These are phyloP conservation scores for Cryptosporidium felis DNA, from an alignment of 169 alveolate genomes.

Conservation along the genomic window DNA sequence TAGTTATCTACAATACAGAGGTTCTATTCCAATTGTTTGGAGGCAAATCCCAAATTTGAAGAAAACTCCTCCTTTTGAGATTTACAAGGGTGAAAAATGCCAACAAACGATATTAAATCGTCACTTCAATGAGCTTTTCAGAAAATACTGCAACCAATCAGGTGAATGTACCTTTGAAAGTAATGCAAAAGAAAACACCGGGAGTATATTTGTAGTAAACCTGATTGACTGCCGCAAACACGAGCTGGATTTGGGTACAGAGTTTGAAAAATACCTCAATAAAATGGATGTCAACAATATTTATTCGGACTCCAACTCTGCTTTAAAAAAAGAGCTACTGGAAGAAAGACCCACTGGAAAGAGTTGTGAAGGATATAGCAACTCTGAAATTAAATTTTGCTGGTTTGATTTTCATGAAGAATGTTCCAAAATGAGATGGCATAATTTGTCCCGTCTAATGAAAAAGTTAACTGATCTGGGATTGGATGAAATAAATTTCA, in stretches of 20 bases:
- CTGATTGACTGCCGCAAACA: conserved; percentile 86
- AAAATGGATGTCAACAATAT: conserved; percentile 42
- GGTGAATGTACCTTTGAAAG: neutral
- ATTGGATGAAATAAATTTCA: conserved; percentile 31
- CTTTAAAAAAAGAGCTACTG: neutral
- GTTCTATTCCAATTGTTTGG: conserved; percentile 96
- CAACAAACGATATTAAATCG: conserved; percentile 73
- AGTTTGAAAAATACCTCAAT: conserved; percentile 71
- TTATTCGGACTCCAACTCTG: neutral
- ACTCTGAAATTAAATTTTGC: conserved; percentile 75
- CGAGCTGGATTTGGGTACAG: conserved; percentile 76
- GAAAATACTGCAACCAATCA: conserved; percentile 37
- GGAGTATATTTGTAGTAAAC: conserved; percentile 81
- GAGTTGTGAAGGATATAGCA: neutral
- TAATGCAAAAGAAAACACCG: conserved; percentile 71
- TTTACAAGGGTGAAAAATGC: conserved; percentile 75
- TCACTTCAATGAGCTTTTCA: conserved; percentile 77
- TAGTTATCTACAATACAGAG: conserved; percentile 92
- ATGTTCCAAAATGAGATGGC: conserved; percentile 89
- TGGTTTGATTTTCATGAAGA: conserved; percentile 93
- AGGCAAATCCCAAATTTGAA: conserved; percentile 84
- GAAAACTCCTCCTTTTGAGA: conserved; percentile 83
- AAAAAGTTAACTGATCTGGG: conserved; percentile 43
- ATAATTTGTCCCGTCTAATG: conserved; percentile 81
- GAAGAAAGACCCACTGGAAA: conserved; percentile 1